Base-by-base conservation (phyloP, 2,329 filamentous ascomycete species). In the Neonectria hederae region DNA sequence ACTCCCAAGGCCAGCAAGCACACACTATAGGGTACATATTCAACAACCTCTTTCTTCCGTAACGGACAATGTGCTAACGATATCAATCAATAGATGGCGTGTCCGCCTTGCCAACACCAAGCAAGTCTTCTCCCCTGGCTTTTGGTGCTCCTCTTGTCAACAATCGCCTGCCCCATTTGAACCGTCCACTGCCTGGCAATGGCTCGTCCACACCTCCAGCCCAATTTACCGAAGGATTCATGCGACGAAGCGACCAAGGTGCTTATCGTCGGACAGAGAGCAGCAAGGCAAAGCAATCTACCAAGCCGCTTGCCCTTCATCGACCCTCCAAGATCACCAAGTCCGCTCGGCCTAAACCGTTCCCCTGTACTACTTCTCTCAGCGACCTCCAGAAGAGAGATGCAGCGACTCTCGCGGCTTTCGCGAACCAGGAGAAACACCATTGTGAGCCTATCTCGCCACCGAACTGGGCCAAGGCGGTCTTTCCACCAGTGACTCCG, bases 401-500 rank as follows among this genome's bases (percentile, higher is more conserved):
- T 11, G 52, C 42, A 11, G 22, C 17, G 3, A 14, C 22, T n/a
- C 19, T 21, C 9, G 42, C 46, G 22, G 19, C 43, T 49, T 61
- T 56, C 38, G 30, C 43, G 17, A 26, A 21, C n/a, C 30, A 46
- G 14, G 38, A 52, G 13, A 35, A 56, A 6, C 35, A 51, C 9
- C 21, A 40, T 32, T 22, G 19, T 6, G 28, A 40, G 2, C 17
- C 46, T 10, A 54, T 69, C 19, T 62, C 65, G 4, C 48, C 24
- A 4, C 45, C 52, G 21, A 53, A 60, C 19, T 56, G 42, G 14
- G 43, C 5, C 8, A 35, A 54, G 45, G 45, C 54, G 8, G 43
- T 26, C 21, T 26, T 22, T 7, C 42, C 55, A 19, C 67, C 69
- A 4, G 38, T n/a, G 24, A 32, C 65, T n/a, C 69, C 65, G 17